phyloP scores from a whole-genome alignment of 148 eudicot genomes.

The Heliamphora exappendiculata region DNA sequence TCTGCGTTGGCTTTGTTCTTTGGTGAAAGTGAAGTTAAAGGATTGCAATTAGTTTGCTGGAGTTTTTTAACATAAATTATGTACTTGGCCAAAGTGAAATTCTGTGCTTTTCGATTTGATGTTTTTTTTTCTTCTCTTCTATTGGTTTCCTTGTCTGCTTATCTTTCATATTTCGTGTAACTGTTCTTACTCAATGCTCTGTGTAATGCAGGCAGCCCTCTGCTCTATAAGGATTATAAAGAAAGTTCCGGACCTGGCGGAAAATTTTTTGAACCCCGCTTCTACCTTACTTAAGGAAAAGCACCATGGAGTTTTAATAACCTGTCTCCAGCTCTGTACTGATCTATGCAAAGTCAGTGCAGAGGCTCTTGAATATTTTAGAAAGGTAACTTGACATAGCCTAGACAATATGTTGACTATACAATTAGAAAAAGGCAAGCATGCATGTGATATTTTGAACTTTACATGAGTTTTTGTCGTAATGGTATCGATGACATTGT shows the following conservation, averaged over 20 bases:
- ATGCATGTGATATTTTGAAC: neutral
- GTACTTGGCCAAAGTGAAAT: neutral
- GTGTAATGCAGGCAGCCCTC: constrained; percentile 76
- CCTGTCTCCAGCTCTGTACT: constrained; percentile 86
- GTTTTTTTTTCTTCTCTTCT: neutral
- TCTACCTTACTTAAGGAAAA: constrained; percentile 87
- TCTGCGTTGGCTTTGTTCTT: neutral
- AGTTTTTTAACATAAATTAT: neutral
- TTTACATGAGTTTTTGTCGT: neutral
- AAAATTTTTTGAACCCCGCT: constrained; percentile 81
- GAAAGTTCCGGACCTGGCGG: constrained; percentile 99
- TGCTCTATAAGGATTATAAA: constrained; percentile 86
- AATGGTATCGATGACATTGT: neutral
- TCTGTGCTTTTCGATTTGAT: neutral
- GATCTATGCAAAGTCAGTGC: constrained; percentile 74
- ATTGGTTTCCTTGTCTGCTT: neutral
- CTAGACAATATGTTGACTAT: neutral
- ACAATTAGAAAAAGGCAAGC: neutral
- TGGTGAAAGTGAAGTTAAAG: neutral
- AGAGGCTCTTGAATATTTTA: constrained; percentile 90
- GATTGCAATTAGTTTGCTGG: neutral
- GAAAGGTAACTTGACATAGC: constrained; percentile 54
- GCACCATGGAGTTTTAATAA: constrained; percentile 91
- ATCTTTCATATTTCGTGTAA: neutral
- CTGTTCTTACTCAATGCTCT: constrained; percentile 1